A percentile compares a stretch with the other conserved stretches of the same genome.
Conservation (phyloP, 2,329 filamentous ascomycete species). For the Neurospora sp. region DNA sequence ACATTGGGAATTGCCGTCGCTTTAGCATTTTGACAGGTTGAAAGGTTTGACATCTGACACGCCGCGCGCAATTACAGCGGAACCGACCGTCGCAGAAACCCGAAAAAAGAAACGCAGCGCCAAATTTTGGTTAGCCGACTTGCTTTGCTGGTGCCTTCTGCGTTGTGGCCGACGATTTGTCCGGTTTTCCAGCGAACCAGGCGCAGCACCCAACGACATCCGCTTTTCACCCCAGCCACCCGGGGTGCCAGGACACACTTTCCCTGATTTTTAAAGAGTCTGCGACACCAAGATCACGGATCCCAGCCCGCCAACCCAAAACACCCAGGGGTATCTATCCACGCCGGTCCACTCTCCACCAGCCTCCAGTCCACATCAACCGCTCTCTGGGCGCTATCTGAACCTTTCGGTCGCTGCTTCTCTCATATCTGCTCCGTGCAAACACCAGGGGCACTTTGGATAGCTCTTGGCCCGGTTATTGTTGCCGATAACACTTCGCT, state of each 20-base stretch:
- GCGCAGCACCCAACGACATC: not conserved
- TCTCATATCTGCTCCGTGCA: not conserved
- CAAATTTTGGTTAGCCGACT: not conserved
- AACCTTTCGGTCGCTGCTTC: conserved; percentile 1
- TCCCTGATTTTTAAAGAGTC: conserved; percentile 20
- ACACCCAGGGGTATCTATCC: conserved; percentile 6
- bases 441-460: not conserved
- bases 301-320: conserved; percentile 1
- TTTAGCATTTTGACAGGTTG: not conserved
- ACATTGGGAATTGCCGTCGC: not conserved
- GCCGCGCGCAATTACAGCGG: not conserved
- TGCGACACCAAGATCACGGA: conserved; percentile 12
- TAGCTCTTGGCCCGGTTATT: not conserved
- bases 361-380: conserved; percentile 1
- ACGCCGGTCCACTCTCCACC: not conserved
- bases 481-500: not conserved
- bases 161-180: not conserved
- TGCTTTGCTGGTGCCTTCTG: not conserved
- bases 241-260: conserved; percentile 12
- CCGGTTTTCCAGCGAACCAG: not conserved
- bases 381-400: not conserved
- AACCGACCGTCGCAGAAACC: not conserved
- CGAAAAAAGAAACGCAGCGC: not conserved
- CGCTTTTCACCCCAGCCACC: conserved; percentile 17
- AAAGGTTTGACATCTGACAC: not conserved